phyloP scores from a whole-genome alignment of 2,329 filamentous ascomycete genomes.

The Cercospora citrullina region DNA sequence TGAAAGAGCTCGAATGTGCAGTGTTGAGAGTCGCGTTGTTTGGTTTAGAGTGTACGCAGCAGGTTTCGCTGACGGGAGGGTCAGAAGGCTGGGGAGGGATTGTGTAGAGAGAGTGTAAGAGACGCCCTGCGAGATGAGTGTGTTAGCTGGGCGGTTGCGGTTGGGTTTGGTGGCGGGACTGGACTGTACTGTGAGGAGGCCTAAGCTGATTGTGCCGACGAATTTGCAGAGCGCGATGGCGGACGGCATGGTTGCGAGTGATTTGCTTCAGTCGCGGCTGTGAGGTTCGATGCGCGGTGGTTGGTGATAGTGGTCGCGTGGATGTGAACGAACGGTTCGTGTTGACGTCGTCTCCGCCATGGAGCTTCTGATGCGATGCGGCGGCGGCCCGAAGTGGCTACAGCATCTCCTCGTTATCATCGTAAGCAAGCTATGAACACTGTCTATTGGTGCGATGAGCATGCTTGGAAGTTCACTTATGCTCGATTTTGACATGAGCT shows the following conservation, averaged over 20 bases:
- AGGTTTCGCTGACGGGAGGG: slow-evolving; percentile 71
- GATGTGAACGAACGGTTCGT: not conserved
- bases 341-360: not conserved
- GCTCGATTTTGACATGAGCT: not conserved
- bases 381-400: not conserved
- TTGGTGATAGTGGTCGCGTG: not conserved
- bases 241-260: slow-evolving; percentile 36
- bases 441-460: not conserved
- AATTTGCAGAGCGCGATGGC: slow-evolving; percentile 83
- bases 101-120: slow-evolving; percentile 80
- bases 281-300: not conserved
- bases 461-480: not conserved
- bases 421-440: not conserved
- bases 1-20: slow-evolving; percentile 67
- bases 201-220: slow-evolving; percentile 85
- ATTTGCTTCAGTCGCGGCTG: not conserved
- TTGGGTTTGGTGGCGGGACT: not conserved
- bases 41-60: slow-evolving; percentile 67
- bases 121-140: slow-evolving; percentile 63
- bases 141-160: not conserved
- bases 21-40: slow-evolving; percentile 62
- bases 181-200: slow-evolving; percentile 53
- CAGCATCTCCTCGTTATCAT: not conserved
- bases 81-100: slow-evolving; percentile 76
- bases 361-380: not conserved